Base-by-base conservation (phyloP, 257 asterid genomes). In the Przewalskia tangutica region DNA sequence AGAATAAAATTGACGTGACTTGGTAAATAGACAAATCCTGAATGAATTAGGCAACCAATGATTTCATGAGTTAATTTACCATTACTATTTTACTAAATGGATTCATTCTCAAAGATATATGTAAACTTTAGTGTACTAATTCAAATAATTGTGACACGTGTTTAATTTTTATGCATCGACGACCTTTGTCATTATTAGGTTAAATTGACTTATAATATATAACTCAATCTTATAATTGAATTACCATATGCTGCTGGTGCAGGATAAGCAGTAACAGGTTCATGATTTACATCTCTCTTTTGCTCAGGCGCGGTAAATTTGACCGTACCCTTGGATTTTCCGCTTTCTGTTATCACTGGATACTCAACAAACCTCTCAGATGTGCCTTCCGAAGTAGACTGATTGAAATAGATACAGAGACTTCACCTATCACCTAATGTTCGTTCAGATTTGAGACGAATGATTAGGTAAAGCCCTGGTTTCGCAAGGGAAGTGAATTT, bases 311-410 rank as follows among this genome's bases (percentile, higher is more conserved):
- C 81, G 2, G 88, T 77, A 82, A 89, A 88, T 81, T 80, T 85
- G 80, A 94, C 83, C 44, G 92, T 84, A 6, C 98, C 98, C 56
- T 90, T 94, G 10, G 92, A 85, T 79, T 91, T 93, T 2, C 97
- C 97, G 4, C 89, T 85, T 13, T 87, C 36, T 12, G 92, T 91
- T 80, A 80, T 60, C 14, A 94, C 88, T 84, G 89, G 90, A 79
- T 93, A 89, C 2, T 92, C 93, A 51, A 86, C 89, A 17, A 85
- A 59, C 54, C 76, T 88, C 2, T 85, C 93, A 0, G 80, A 82
- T 0, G 82, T 84, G 14, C 82, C 6, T 38, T 18, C 32, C 0
- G 77, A 77, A 1, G 36, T 58, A 82, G 23, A 23, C 13, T 51
- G 62, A 50, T 63, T 78, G 42, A 62, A 70, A 95, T 32, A 0